Evolutionary conservation across 371 early-diverging fungal genomes (phyloP).

Genomic region (Lichtheimia hyalospora): DNA sequence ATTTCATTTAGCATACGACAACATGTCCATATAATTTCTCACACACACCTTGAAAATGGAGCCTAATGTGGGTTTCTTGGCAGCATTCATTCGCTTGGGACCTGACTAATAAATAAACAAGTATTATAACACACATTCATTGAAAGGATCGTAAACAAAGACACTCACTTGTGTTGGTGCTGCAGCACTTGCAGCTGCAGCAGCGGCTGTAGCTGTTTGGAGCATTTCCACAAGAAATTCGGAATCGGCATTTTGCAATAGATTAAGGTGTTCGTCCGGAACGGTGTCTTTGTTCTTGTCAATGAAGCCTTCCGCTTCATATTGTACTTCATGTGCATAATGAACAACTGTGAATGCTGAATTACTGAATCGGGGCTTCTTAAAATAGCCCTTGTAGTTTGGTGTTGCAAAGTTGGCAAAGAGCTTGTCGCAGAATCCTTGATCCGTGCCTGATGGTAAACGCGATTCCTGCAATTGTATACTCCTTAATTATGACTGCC

Average conservation of each 20-base stretch:
- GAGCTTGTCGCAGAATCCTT: conserved; percentile 81
- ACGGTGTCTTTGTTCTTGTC: conserved; percentile 99
- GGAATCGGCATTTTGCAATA: conserved; percentile 70
- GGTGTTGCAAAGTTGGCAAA: conserved; percentile 75
- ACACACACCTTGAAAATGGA: conserved; percentile 68
- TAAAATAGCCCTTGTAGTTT: conserved; percentile 75
- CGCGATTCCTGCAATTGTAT: conserved; percentile 63
- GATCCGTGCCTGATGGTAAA: conserved; percentile 90
- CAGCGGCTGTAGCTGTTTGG: conserved; percentile 54
- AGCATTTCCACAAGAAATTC: conserved; percentile 79
- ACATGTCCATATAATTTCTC: not conserved
- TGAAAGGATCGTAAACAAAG: not conserved
- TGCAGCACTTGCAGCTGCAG: conserved; percentile 23
- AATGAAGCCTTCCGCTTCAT: conserved; percentile 93
- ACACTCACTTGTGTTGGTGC: conserved; percentile 10
- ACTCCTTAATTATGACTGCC: not conserved
- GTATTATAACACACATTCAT: not conserved
- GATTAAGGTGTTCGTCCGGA: conserved; percentile 84
- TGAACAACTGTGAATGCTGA: conserved; percentile 85
- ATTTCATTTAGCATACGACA: not conserved
- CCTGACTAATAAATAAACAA: conserved; percentile 11
- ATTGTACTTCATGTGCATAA: conserved; percentile 91
- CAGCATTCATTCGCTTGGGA: conserved; percentile 31
- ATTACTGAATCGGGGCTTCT: conserved; percentile 87
- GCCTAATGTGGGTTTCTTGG: conserved; percentile 86